A percentile compares a stretch with the other conserved stretches of the same genome.
Evolutionary conservation across 2,329 filamentous ascomycete genomes (phyloP).

Genomic region (Phialophora tarda): DNA sequence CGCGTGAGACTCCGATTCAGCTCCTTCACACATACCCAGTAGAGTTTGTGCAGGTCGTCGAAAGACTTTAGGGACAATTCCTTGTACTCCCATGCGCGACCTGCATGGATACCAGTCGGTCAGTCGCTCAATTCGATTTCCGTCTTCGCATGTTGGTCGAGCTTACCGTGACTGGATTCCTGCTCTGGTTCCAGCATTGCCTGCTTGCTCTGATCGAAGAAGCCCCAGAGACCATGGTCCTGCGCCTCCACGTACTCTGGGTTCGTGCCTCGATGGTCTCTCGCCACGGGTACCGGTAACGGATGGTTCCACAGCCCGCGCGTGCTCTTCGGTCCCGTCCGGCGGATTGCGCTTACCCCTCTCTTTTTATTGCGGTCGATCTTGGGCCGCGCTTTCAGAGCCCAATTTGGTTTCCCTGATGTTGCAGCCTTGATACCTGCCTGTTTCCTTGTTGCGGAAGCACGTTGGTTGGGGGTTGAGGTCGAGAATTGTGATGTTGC

Average conservation of each 20-base stretch:
- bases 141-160: not conserved
- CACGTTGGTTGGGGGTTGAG: conserved; percentile 31
- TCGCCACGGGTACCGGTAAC: conserved; percentile 72
- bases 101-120: conserved; percentile 44
- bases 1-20: conserved; percentile 86
- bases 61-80: conserved; percentile 89
- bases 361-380: conserved; percentile 78
- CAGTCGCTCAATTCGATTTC: not conserved
- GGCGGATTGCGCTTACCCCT: conserved; percentile 79
- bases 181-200: conserved; percentile 75
- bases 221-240: conserved; percentile 88
- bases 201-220: conserved; percentile 76
- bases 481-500: conserved; percentile 8
- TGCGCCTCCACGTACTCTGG: conserved; percentile 61
- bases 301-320: conserved; percentile 73
- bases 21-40: conserved; percentile 94
- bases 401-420: conserved; percentile 14
- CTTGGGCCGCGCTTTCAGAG: conserved; percentile 43
- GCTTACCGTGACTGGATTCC: conserved; percentile 69
- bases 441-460: conserved; percentile 29
- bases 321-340: conserved; percentile 75
- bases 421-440: not conserved
- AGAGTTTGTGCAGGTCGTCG: conserved; percentile 89
- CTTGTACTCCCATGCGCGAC: conserved; percentile 80
- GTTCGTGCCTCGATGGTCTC: conserved; percentile 57